Conservation (phyloP, 441 rosid genomes). For the Manihot esculenta region DNA sequence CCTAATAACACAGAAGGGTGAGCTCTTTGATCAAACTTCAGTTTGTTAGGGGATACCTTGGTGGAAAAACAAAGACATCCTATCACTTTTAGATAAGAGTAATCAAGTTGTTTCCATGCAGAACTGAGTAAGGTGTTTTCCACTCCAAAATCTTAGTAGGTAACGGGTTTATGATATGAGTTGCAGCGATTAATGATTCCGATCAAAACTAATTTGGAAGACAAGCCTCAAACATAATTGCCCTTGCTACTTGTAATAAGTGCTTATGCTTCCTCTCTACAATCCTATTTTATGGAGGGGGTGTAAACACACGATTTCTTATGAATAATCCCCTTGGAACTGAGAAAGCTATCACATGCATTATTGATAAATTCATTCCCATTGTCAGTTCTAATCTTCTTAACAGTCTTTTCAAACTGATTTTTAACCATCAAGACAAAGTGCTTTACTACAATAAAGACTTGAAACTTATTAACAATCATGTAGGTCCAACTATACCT, state of each 20-base stretch:
- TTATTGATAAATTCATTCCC: not conserved
- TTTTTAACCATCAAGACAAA: not conserved
- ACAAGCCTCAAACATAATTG: not conserved
- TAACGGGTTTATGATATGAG: not conserved
- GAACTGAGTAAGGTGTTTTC: not conserved
- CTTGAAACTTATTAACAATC: not conserved
- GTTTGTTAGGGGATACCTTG: too few species aligned
- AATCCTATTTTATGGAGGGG: not conserved
- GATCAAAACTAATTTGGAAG: not conserved
- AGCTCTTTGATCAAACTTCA: too few species aligned
- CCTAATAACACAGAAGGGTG: too few species aligned
- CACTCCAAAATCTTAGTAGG: not conserved
- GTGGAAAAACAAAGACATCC: too few species aligned
- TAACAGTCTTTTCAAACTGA: not conserved
- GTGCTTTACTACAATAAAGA: too few species aligned
- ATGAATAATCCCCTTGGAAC: not conserved
- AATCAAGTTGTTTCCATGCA: not conserved
- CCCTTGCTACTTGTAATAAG: not conserved
- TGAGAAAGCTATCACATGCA: not conserved
- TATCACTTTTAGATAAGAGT: not conserved
- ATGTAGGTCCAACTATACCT: conserved; percentile 5
- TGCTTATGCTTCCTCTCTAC: not conserved
- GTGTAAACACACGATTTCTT: not conserved
- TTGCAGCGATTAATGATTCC: too few species aligned
- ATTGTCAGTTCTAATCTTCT: not conserved